phyloP scores from a whole-genome alignment of 805 yeast species.

The Barnettozyma siamensis region DNA sequence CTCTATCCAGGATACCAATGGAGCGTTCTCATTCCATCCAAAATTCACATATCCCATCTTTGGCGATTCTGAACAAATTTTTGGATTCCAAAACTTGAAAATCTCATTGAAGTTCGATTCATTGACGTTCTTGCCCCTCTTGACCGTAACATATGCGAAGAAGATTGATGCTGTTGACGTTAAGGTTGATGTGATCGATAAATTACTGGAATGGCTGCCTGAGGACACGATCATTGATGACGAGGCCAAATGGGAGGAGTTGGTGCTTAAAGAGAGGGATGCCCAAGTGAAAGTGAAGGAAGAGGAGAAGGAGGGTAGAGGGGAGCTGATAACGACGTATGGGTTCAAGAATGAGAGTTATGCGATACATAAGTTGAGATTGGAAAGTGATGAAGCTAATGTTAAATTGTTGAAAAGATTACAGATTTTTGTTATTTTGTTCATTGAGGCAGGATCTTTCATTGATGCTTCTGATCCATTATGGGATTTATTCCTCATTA shows the following conservation, averaged over 20 bases:
- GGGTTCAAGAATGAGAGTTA: conserved; percentile 33
- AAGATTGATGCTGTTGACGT: conserved; percentile 50
- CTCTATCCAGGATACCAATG: conserved; percentile 52
- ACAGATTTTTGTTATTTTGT: conserved; percentile 74
- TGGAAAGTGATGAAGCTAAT: conserved; percentile 31
- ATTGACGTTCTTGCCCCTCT: conserved; percentile 64
- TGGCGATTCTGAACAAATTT: conserved; percentile 86
- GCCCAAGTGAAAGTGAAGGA: background rate
- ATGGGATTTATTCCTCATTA: conserved; percentile 73
- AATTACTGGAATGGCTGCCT: conserved; percentile 56
- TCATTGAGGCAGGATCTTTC: conserved; percentile 90
- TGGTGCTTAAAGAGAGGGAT: conserved; percentile 43
- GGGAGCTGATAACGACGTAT: conserved; percentile 31
- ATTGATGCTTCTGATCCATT: conserved; percentile 69
- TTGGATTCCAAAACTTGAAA: conserved; percentile 69
- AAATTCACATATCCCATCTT: conserved; percentile 86
- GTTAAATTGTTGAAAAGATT: conserved; percentile 43
- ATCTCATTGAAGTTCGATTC: conserved; percentile 71
- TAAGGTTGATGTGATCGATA: conserved; percentile 43
- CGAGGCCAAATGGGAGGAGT: conserved; percentile 63
- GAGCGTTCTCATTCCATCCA: conserved; percentile 66
- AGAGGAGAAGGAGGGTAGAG: background rate
- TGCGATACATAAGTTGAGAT: conserved; percentile 42
- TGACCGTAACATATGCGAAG: conserved; percentile 50
- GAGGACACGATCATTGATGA: conserved; percentile 52